Conservation (phyloP, 1,284 basidiomycete species). For the Heimioporus retisporus region DNA sequence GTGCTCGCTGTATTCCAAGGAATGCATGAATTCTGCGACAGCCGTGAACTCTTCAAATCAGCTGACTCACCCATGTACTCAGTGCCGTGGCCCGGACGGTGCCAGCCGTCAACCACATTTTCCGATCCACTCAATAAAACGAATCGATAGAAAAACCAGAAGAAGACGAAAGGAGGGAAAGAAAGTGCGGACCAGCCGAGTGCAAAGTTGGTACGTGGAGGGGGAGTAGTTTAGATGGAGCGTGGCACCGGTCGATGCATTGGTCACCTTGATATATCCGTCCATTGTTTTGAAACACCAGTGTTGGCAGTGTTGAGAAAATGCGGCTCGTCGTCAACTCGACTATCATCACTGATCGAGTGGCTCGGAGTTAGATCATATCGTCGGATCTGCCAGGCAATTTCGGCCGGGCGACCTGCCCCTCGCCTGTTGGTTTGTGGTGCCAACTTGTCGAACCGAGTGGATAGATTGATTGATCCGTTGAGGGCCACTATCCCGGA, state of each 20-base stretch:
- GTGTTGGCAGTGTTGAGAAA: too few relatives aligned
- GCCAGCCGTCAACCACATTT: background rate
- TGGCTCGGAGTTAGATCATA: background rate
- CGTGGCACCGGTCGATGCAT: background rate
- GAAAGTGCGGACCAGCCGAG: constrained; percentile 11
- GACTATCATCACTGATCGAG: background rate
- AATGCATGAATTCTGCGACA: background rate
- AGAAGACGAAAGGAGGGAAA: background rate
- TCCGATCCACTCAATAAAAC: background rate
- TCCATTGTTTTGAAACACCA: background rate
- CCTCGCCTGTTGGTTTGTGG: too few relatives aligned
- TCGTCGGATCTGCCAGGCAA: too few relatives aligned
- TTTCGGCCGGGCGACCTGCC: too few relatives aligned
- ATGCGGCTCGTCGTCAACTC: background rate
- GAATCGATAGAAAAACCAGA: too few relatives aligned
- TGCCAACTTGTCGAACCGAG: too few relatives aligned
- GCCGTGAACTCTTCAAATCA: background rate
- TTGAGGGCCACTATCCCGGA: too few relatives aligned
- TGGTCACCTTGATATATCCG: background rate
- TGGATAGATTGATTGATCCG: too few relatives aligned
- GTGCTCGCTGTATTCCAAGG: constrained; percentile 46
- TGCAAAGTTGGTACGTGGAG: background rate
- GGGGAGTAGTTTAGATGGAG: background rate
- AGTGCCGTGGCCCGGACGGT: background rate
- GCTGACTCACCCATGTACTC: constrained; percentile 26